Evolutionary conservation across 2,329 filamentous ascomycete genomes (phyloP), one percentile per base, ranked within the genome.

Genomic region (Pseudogymnoascus sp.): DNA sequence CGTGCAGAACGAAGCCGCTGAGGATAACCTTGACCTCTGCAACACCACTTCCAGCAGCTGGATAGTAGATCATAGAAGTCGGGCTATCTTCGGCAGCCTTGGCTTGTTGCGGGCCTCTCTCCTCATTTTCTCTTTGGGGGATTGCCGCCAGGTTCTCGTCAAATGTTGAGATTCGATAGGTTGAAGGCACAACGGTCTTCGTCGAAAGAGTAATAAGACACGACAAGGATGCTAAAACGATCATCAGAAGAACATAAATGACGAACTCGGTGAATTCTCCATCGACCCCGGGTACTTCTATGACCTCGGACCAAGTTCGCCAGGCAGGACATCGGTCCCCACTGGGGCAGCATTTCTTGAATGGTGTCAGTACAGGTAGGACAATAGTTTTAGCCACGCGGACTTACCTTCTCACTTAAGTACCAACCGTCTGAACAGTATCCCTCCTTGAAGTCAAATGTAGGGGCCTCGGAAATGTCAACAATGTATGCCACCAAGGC

Each of bases 21-120:
- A 97, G 83, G 63, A 97, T 97, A 64, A 97, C 94, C 66, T 94
- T 92, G 62, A 97, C 93, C 76, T 99, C 94, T 5, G 94, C 94
- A 10, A 99, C 94, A 69, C 94, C 94, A 75, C 92, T 96, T 58
- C 94, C 94, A 42, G 93, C 93, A 63, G 93, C 94, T 6, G 94
- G 92, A 74, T 97, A 99, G 75, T 96, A 99, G 4, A 93, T 83
- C 87, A 95, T 95, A 0, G 90, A 89, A 2, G 87, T 82, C 0
- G 78, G 74, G 1, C 66, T 58, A 9, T 70, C 62, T 4, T 64
- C 42, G 42, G 67, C 62, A n/a, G 60, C 37, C 37, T 62, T 37
- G 63, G 59, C 13, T 39, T 10, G 13, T 64, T 13, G 73, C 72
- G 60, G 70, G 75, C 62, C 73, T 78, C 52, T 75, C 79, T 63